phyloP scores from a whole-genome alignment of 2,329 filamentous ascomycete genomes.

The Claviceps spartinae region DNA sequence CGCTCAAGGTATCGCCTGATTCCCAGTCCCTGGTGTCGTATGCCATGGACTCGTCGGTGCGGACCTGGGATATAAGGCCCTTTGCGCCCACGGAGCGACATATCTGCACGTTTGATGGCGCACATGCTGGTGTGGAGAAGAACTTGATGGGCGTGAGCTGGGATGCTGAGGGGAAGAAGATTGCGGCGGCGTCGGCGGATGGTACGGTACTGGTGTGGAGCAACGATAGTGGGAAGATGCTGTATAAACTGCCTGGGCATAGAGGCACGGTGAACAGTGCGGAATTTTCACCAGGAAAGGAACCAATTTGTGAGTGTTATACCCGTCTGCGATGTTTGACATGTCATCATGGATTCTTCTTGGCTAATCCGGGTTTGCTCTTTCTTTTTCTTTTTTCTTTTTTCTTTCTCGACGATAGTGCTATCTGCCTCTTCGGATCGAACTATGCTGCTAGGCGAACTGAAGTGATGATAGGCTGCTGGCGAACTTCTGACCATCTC shows the following conservation, averaged over 20 bases:
- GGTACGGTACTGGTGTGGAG: slow-evolving; percentile 90
- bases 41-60: slow-evolving; percentile 83
- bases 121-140: slow-evolving; percentile 74
- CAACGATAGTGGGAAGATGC: slow-evolving; percentile 68
- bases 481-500: not conserved
- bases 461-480: slow-evolving; percentile 31
- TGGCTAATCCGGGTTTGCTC: slow-evolving; percentile 19
- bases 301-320: slow-evolving; percentile 67
- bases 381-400: not conserved
- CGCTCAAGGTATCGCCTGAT: slow-evolving; percentile 82
- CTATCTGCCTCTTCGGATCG: slow-evolving; percentile 84
- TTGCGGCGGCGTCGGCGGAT: slow-evolving; percentile 81
- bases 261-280: slow-evolving; percentile 92
- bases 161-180: slow-evolving; percentile 73
- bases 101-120: slow-evolving; percentile 85
- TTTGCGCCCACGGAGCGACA: slow-evolving; percentile 83
- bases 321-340: not conserved
- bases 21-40: slow-evolving; percentile 83
- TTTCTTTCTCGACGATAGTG: slow-evolving; percentile 37
- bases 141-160: slow-evolving; percentile 85
- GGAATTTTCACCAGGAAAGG: slow-evolving; percentile 71
- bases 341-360: not conserved
- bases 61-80: slow-evolving; percentile 91
- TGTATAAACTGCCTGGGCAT: slow-evolving; percentile 92
- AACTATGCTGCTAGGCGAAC: slow-evolving; percentile 69